Evolutionary conservation across 306 rosid species (phyloP).

Genomic region (Rubus idaeus): DNA sequence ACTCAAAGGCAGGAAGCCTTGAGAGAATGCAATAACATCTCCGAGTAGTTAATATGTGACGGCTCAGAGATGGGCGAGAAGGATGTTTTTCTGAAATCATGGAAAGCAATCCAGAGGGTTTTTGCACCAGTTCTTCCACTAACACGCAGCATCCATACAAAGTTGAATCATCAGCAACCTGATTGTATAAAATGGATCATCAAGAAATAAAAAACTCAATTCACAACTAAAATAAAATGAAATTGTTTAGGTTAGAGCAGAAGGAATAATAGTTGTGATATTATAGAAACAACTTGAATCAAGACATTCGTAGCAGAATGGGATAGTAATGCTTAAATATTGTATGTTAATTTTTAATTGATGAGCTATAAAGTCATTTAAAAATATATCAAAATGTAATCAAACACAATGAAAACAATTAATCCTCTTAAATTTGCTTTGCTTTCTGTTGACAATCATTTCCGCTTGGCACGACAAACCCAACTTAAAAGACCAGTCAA

Average conservation of each 20-base stretch:
- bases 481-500: background rate
- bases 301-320: background rate
- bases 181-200: slow-evolving; percentile 18
- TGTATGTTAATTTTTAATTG: background rate
- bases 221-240: background rate
- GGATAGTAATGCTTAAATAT: background rate
- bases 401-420: background rate
- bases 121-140: slow-evolving; percentile 92
- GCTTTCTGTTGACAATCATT: background rate
- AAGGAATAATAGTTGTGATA: background rate
- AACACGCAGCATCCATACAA: slow-evolving; percentile 95
- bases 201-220: background rate
- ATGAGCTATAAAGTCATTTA: background rate
- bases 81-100: slow-evolving; percentile 58
- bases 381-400: background rate
- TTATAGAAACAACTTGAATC: too few relatives aligned
- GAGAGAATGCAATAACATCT: slow-evolving; percentile 98
- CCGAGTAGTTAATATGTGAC: slow-evolving; percentile 74
- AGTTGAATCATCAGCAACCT: slow-evolving; percentile 97
- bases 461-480: background rate
- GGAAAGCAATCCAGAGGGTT: slow-evolving; percentile 85
- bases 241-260: background rate
- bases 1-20: slow-evolving; percentile 85
- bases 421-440: background rate
- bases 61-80: slow-evolving; percentile 62